Conservation (phyloP, 352 stramenopile species). For the Phytophthora podocarpi region DNA sequence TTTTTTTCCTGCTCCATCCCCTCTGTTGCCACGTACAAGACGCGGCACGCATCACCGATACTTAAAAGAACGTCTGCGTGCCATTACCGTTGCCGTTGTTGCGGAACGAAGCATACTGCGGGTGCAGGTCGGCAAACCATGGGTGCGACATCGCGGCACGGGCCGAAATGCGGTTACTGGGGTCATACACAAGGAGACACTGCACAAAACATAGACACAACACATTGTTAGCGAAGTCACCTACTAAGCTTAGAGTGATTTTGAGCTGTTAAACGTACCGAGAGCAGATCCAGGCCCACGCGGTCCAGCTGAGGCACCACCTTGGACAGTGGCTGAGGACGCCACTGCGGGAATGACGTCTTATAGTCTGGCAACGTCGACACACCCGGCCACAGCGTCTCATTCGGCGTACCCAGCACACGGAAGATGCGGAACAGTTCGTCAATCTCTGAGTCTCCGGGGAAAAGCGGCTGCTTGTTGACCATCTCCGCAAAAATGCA, state of each 20-base stretch:
- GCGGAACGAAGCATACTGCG: conserved; percentile 76
- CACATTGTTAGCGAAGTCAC: conserved; percentile 4
- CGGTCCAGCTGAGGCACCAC: conserved; percentile 87
- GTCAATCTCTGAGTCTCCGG: conserved; percentile 98
- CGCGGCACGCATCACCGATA: background rate
- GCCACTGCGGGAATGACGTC: conserved; percentile 97
- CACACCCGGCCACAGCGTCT: conserved; percentile 96
- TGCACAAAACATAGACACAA: conserved; percentile 29
- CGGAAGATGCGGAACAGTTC: conserved; percentile 99
- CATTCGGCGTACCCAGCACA: conserved; percentile 96
- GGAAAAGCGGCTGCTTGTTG: conserved; percentile 89
- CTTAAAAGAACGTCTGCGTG: conserved; percentile 50
- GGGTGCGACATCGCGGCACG: conserved; percentile 82
- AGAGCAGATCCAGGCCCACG: conserved; percentile 80
- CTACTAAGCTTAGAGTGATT: background rate
- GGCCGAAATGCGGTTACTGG: conserved; percentile 76
- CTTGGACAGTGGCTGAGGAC: conserved; percentile 86
- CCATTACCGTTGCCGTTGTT: conserved; percentile 53
- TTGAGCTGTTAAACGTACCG: conserved; percentile 45
- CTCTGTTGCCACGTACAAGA: background rate
- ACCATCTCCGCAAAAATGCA: conserved; percentile 96
- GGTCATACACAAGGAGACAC: conserved; percentile 85
- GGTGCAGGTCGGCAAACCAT: conserved; percentile 85
- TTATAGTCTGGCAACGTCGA: conserved; percentile 98
- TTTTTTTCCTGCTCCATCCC: conserved; percentile 6